A percentile compares a stretch with the other conserved stretches of the same genome.
phyloP scores from a whole-genome alignment of 2,329 filamentous ascomycete genomes.

The Dendrostoma leiphaemia region DNA sequence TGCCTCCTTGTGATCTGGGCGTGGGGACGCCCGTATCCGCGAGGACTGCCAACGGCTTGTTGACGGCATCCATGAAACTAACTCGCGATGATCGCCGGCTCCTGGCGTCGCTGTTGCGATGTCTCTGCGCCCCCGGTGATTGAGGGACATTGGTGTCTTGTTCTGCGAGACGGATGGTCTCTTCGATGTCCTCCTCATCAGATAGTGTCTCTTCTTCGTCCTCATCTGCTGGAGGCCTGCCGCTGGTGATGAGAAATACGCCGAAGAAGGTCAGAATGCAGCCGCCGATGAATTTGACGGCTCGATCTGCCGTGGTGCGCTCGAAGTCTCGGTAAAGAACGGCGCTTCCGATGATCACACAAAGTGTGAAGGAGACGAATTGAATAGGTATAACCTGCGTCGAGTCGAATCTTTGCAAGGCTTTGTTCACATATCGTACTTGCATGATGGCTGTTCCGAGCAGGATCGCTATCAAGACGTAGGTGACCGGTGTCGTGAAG shows the following conservation, averaged over 20 bases:
- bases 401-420: conserved; percentile 88
- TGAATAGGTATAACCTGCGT: conserved; percentile 98
- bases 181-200: conserved; percentile 59
- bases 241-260: conserved; percentile 95
- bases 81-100: conserved; percentile 50
- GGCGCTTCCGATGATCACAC: conserved; percentile 91
- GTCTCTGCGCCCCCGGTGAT: conserved; percentile 32
- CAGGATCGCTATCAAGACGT: conserved; percentile 76
- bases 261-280: conserved; percentile 92
- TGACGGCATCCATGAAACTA: conserved; percentile 39
- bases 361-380: conserved; percentile 94
- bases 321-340: conserved; percentile 95
- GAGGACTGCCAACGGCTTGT: conserved; percentile 35
- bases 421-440: conserved; percentile 90
- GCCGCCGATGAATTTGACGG: conserved; percentile 82
- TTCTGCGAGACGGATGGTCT: conserved; percentile 58
- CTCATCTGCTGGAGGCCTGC: conserved; percentile 59
- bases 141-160: conserved; percentile 47
- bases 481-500: conserved; percentile 89
- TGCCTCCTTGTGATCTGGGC: conserved; percentile 29
- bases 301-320: conserved; percentile 69
- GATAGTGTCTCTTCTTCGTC: conserved; percentile 56
- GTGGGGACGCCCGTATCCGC: conserved; percentile 36
- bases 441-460: conserved; percentile 89
- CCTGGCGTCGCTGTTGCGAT: conserved; percentile 22